These are phyloP conservation scores for Amoebophrya sp. DNA, from an alignment of 169 alveolate genomes.

Conservation along the genomic window DNA sequence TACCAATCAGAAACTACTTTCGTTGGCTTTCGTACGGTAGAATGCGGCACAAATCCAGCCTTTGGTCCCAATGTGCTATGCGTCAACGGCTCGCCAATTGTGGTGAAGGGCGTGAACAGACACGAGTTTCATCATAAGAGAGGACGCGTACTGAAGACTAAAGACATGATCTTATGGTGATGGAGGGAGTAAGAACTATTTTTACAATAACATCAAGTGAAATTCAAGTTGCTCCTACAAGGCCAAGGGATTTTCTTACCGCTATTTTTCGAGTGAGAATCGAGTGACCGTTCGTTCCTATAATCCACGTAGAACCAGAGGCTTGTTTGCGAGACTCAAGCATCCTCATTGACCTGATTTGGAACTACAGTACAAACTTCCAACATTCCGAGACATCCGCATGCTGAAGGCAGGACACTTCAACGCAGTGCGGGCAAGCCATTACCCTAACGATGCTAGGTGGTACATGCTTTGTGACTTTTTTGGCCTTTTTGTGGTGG, in stretches of 20 bases:
- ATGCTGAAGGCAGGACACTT: neutral
- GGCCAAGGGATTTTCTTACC: too few relatives aligned
- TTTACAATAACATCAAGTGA: too few relatives aligned
- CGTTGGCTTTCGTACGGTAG: neutral
- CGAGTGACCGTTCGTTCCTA: too few relatives aligned
- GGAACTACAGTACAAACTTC: too few relatives aligned
- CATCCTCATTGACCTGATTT: too few relatives aligned
- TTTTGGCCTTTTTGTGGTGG: neutral
- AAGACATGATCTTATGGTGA: too few relatives aligned
- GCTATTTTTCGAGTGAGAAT: too few relatives aligned
- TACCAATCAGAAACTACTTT: neutral
- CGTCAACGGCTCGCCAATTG: neutral
- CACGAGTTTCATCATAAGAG: neutral
- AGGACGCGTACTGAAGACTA: neutral
- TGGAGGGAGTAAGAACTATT: too few relatives aligned
- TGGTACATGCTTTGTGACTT: neutral
- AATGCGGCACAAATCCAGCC: neutral
- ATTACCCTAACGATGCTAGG: neutral
- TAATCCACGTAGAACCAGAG: too few relatives aligned
- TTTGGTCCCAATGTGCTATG: neutral
- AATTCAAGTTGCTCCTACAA: too few relatives aligned
- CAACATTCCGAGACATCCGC: neutral
- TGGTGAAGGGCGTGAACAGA: conserved; percentile 14
- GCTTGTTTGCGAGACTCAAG: too few relatives aligned
- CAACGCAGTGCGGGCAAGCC: neutral